Evolutionary conservation across 805 yeast species (phyloP).

Genomic region (Sugiyamaella smithiae): DNA sequence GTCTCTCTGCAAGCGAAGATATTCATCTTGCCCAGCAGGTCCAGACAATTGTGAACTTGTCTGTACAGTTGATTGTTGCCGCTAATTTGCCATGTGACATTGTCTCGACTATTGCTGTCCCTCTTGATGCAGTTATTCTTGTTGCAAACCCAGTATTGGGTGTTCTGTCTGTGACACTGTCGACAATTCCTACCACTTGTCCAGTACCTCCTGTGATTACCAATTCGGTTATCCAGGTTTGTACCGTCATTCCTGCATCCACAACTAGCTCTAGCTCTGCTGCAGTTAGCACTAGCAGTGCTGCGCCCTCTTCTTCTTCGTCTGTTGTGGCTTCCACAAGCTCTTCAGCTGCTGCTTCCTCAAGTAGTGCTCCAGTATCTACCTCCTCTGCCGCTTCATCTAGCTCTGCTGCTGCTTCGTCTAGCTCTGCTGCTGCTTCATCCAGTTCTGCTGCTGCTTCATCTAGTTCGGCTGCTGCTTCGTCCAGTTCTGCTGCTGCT

Average conservation of each 20-base stretch:
- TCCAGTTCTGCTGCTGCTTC: background rate
- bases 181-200: background rate
- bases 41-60: constrained; percentile 1
- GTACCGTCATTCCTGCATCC: constrained; percentile 5
- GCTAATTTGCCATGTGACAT: constrained; percentile 6
- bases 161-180: background rate
- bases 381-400: background rate
- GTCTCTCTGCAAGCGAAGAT: background rate
- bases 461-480: background rate
- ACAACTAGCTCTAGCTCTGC: constrained; percentile 1
- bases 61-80: background rate
- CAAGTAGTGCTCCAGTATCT: constrained; percentile 7
- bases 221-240: constrained; percentile 2
- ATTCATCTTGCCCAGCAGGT: background rate
- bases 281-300: background rate
- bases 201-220: constrained; percentile 7
- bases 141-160: background rate
- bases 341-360: constrained; percentile 3
- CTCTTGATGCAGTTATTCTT: background rate
- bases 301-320: background rate
- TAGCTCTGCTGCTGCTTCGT: background rate
- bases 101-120: constrained; percentile 3
- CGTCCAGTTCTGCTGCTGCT: background rate
- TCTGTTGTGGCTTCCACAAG: background rate
- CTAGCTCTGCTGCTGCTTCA: constrained; percentile 1